Conservation (phyloP, 225 moss, liverwort and hornwort species). For the Polytrichum commune region DNA sequence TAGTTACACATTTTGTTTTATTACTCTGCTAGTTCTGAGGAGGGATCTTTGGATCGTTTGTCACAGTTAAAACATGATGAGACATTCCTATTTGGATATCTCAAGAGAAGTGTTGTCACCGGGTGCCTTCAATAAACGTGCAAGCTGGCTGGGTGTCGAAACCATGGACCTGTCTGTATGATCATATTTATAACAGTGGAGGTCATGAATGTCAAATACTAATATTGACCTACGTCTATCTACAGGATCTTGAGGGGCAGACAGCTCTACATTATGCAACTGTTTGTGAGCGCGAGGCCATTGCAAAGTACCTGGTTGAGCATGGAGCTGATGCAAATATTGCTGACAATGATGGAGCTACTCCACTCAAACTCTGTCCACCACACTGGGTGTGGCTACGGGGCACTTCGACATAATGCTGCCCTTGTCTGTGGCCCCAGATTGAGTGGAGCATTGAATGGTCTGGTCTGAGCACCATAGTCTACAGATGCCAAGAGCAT, state of each 20-base stretch:
- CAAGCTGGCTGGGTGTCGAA: no score
- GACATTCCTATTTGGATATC: no score
- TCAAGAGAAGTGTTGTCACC: no score
- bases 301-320: conserved; percentile 54
- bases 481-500: conserved; percentile 21
- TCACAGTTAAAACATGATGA: no score
- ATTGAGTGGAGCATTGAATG: conserved; percentile 18
- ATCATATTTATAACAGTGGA: no score
- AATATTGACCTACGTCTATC: no score
- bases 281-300: conserved; percentile 56
- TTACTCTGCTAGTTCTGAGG: no score
- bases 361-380: conserved; percentile 50
- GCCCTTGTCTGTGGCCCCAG: conserved; percentile 6
- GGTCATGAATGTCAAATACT: no score
- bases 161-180: no score
- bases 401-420: conserved; percentile 27
- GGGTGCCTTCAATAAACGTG: no score
- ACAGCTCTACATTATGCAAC: conserved; percentile 64
- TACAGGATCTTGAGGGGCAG: conserved; percentile 67
- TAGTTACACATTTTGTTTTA: no score
- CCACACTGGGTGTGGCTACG: conserved; percentile 55
- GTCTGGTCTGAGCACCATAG: conserved; percentile 14
- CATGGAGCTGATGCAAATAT: conserved; percentile 53
- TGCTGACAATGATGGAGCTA: conserved; percentile 61
- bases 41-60: no score